Percentiles rank a stretch among this genome's conserved stretches.
Evolutionary conservation across 306 rosid genomes (phyloP).

Genomic region (Cicer judaicum): DNA sequence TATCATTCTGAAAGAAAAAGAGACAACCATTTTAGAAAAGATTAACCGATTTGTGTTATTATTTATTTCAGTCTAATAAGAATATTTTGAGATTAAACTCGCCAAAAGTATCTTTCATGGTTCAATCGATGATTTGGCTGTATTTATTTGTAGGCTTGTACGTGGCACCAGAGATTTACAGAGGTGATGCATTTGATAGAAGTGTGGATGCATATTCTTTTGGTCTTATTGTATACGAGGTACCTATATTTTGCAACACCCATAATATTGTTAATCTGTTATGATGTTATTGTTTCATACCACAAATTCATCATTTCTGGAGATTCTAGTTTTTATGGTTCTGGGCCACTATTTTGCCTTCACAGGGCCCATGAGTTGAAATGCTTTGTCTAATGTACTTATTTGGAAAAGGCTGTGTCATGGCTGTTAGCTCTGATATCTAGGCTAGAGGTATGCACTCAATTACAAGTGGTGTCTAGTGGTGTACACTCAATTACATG

Average conservation of each 20-base stretch:
- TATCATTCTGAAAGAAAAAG: constrained; percentile 27
- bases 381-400: constrained; percentile 14
- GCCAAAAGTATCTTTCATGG: constrained; percentile 13
- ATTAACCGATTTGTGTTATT: constrained; percentile 21
- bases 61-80: constrained; percentile 20
- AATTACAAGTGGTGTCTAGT: constrained; percentile 4
- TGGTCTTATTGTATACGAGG: constrained; percentile 93
- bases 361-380: neutral
- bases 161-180: constrained; percentile 91
- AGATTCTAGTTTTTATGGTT: constrained; percentile 39
- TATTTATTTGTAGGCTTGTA: constrained; percentile 66
- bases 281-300: constrained; percentile 28
- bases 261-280: constrained; percentile 28
- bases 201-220: constrained; percentile 89
- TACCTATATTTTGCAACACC: constrained; percentile 42
- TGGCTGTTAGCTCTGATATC: constrained; percentile 7
- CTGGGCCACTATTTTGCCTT: constrained; percentile 31
- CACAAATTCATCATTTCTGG: constrained; percentile 3
- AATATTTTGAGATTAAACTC: constrained; percentile 19
- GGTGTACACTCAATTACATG: neutral
- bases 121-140: constrained; percentile 44
- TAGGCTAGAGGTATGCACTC: neutral
- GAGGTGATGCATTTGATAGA: constrained; percentile 75
- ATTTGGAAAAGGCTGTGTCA: constrained; percentile 1
- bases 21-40: constrained; percentile 24